Evolutionary conservation across 2,329 filamentous ascomycete species (phyloP), one percentile per base, ranked within the genome.

Genomic region (Trichothecium roseum): DNA sequence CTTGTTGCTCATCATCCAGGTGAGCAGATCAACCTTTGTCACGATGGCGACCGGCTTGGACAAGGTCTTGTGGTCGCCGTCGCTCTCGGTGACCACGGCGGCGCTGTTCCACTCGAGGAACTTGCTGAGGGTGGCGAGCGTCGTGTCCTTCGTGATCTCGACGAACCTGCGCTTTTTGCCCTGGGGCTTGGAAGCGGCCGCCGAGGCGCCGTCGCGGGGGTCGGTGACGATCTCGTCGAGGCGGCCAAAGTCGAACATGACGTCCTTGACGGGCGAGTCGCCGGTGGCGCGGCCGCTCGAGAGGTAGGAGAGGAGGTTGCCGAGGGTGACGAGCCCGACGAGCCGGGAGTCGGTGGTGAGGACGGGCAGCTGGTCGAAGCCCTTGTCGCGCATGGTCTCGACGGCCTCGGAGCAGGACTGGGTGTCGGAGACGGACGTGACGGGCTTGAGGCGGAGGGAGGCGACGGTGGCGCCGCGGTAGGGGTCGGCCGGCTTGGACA

Each of bases 91-190:
- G 3, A 98, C 86, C 33, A 98, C 78, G 0, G 91, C 91, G 1
- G 91, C 89, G 47, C 84, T 91, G 62, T 98, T 96, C 87, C 91
- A 96, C 63, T 96, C 87, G 45, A 96, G 86, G 63, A 98, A 98
- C 51, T 84, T 79, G 66, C 86, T 89, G 36, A 98, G 69, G 30
- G 83, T 80, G 32, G 73, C 75, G 28, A 98, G 69, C 3, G 83
- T 82, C 2, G 91, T 98, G 45, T 95, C 84, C 55, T 83, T 68
- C 6, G 91, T 96, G 53, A 98, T 94, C 62, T 96, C 84, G 34
- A 96, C 83, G 60, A 94, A 98, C 53, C 83, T 78, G 39, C 79
- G 70, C 57, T 74, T 73, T 42, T 59, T 57, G 38, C 50, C 57
- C 32, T 56, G 53, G 13, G 12, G 18, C 30, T 32, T 37, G 16